phyloP scores from a whole-genome alignment of 2,329 filamentous ascomycete species.

The Trichophaea hybrida region DNA sequence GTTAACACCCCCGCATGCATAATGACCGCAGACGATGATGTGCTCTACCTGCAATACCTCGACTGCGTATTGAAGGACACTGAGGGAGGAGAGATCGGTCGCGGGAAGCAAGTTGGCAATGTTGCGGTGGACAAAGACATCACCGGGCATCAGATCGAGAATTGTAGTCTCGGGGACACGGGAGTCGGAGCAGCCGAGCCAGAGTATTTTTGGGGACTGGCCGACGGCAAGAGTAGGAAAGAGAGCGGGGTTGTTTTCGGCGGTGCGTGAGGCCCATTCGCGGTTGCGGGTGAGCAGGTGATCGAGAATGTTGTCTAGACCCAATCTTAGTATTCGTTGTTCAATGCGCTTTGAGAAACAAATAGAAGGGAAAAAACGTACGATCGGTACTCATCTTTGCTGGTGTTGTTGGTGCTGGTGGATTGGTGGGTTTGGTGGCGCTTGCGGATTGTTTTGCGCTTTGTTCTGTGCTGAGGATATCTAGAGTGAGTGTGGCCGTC shows the following conservation, averaged over 20 bases:
- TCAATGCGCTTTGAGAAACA: not conserved
- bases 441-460: not conserved
- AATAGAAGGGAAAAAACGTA: not conserved
- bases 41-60: constrained; percentile 52
- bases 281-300: constrained; percentile 23
- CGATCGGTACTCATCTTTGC: not conserved
- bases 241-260: constrained; percentile 24
- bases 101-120: constrained; percentile 70
- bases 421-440: not conserved
- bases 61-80: constrained; percentile 70
- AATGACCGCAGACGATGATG: constrained; percentile 56
- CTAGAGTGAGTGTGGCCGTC: no score
- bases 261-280: constrained; percentile 24
- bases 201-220: constrained; percentile 43
- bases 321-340: not conserved
- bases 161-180: constrained; percentile 73
- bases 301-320: constrained; percentile 17
- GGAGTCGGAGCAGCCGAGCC: constrained; percentile 78
- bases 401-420: not conserved
- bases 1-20: constrained; percentile 50
- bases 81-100: constrained; percentile 58
- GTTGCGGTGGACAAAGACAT: constrained; percentile 82
- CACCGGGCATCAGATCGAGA: constrained; percentile 62
- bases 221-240: constrained; percentile 25
- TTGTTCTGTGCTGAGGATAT: not conserved